Base-by-base conservation (phyloP, 345 rosid genomes). In the Salix exigua region DNA sequence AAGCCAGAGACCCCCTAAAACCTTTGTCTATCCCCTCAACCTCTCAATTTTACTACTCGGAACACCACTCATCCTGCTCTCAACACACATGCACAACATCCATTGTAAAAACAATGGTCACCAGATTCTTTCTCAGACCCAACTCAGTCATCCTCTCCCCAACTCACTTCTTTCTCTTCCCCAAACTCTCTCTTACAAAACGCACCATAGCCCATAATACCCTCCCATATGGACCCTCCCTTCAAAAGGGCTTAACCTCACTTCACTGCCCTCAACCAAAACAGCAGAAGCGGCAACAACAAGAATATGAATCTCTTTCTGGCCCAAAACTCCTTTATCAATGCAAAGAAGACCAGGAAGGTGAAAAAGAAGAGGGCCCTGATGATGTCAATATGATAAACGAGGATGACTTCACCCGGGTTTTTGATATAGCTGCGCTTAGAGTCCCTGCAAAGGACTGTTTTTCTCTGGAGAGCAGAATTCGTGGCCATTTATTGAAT, bases 401-500 rank as follows among this genome's bases (percentile, higher is more conserved):
- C 2, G 93, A 88, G 31, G 83, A 76, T 55, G 79, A 84, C 23
- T 95, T 93, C 89, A 81, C 90, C 38, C 79, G 94, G 82, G 81
- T 87, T 6, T 91, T 88, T 72, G 84, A 88, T 8, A 50, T 93
- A 18, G 83, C 91, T 17, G 95, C 95, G 10, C 83, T 91, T 61
- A 88, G 98, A 0, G 97, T 91, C 50, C 91, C 97, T 2, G 84
- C 93, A 4, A 88, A 78, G 72, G 88, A 85, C 64, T 91, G 92
- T 76, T 88, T 84, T 74, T 74, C 83, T 68, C 86, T 91, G 7
- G 97, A 93, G 88, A 87, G 82, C 73, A 92, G 92, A 71, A 85
- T 93, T 80, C 92, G 97, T 12, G 95, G 98, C 25, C 97, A 93
- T 84, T 89, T 93, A 28, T 88, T 93, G 58, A 93, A 93, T 74